Conservation (phyloP, 2,329 filamentous ascomycete species). For the Cladophialophora chaetospira region DNA sequence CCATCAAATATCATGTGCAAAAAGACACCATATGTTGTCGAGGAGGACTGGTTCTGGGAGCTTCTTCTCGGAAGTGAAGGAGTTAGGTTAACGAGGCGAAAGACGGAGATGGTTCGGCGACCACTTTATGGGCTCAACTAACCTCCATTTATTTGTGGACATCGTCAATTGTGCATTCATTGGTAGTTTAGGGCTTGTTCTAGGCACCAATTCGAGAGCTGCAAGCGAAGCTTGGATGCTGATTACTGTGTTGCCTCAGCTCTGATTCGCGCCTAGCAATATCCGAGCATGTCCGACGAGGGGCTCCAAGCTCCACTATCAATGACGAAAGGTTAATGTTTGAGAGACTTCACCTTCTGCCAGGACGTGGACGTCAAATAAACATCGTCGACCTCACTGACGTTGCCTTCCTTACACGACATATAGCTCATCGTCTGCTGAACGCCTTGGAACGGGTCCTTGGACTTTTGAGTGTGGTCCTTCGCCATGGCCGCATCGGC, state of each 20-base stretch:
- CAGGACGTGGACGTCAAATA: no score
- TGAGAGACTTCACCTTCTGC: no score
- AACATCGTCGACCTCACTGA: no score
- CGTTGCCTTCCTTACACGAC: no score
- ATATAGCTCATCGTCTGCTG: no score
- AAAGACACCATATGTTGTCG: no score
- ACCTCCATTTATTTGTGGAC: background rate
- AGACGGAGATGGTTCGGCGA: background rate
- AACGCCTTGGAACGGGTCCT: no score
- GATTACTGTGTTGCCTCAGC: background rate
- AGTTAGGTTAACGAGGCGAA: no score
- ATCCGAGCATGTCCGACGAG: conserved; percentile 3
- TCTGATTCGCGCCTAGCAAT: background rate
- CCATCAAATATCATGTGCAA: no score
- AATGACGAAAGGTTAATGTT: conserved; percentile 6
- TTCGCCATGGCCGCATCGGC: conserved; percentile 63
- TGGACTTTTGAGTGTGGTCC: background rate
- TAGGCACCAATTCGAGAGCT: background rate
- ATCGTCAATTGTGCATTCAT: background rate
- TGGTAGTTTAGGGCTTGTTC: background rate
- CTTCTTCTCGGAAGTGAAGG: no score
- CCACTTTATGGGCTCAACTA: background rate
- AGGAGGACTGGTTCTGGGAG: no score
- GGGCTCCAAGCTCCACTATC: background rate
- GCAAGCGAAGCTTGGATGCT: background rate